Evolutionary conservation across 176 grass and related monocot genomes (phyloP).

Genomic region (Carex pumila): DNA sequence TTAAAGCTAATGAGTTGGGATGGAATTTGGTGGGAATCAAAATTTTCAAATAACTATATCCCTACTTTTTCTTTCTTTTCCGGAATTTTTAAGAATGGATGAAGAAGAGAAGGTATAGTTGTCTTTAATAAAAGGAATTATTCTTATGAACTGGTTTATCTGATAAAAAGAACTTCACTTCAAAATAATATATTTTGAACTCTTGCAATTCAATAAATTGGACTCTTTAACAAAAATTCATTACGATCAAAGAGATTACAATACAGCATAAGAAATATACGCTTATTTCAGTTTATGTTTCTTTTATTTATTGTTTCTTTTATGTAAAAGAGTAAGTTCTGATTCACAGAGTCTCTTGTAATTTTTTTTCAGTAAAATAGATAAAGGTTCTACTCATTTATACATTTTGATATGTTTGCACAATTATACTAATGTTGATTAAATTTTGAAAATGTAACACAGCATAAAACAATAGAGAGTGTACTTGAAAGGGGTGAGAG

Average conservation of each 20-base stretch:
- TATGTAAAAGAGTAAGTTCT: background rate
- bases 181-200: background rate
- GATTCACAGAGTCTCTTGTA: background rate
- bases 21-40: background rate
- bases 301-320: background rate
- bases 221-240: background rate
- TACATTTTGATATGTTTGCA: background rate
- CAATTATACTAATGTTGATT: conserved; percentile 8
- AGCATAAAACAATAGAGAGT: conserved; percentile 99
- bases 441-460: conserved; percentile 31
- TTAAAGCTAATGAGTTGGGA: background rate
- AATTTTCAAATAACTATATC: background rate
- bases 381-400: background rate
- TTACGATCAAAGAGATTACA: background rate
- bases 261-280: background rate
- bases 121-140: background rate
- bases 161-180: background rate
- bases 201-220: background rate
- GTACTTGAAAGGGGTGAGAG: conserved; percentile 85
- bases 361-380: background rate
- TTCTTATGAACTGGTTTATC: background rate
- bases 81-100: background rate
- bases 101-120: background rate
- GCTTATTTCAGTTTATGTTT: background rate
- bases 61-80: background rate